phyloP scores from a whole-genome alignment of 306 rosid species.

The Erythrophleum fordii region DNA sequence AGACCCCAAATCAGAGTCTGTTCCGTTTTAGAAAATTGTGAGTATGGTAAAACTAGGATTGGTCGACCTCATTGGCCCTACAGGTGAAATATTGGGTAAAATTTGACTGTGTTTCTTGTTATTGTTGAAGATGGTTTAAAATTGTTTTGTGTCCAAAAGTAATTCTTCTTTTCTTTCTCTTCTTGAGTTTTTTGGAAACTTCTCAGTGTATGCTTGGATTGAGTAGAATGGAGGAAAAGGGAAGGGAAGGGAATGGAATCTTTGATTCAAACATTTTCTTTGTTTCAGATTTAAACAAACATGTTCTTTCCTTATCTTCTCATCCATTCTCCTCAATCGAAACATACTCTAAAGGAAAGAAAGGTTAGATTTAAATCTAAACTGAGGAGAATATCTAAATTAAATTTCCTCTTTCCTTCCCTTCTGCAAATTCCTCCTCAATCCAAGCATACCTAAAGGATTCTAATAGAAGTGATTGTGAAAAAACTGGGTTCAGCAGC shows the following conservation, averaged over 20 bases:
- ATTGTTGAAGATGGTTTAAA: slow-evolving; percentile 4
- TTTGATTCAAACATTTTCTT: not conserved
- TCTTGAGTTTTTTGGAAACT: slow-evolving; percentile 7
- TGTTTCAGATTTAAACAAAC: not conserved
- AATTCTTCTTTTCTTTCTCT: not conserved
- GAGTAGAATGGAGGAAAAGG: not conserved
- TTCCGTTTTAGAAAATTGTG: not conserved
- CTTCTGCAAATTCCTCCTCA: not conserved
- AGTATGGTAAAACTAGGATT: not conserved
- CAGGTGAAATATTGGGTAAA: slow-evolving; percentile 11
- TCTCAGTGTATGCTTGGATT: not conserved
- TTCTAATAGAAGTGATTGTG: not conserved
- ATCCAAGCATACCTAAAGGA: not conserved
- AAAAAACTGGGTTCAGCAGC: not conserved
- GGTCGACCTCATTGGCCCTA: slow-evolving; percentile 16
- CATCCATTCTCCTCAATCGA: not conserved
- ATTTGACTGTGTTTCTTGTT: slow-evolving; percentile 12
- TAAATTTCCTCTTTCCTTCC: not conserved
- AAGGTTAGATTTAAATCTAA: not conserved
- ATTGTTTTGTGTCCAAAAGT: not conserved
- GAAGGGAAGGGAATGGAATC: not conserved
- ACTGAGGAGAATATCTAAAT: not conserved
- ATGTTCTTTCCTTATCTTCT: not conserved
- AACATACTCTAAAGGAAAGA: not conserved
- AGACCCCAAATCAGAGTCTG: not conserved